Evolutionary conservation across 2,329 filamentous ascomycete species (phyloP).

Genomic region (Fusarium sp.): DNA sequence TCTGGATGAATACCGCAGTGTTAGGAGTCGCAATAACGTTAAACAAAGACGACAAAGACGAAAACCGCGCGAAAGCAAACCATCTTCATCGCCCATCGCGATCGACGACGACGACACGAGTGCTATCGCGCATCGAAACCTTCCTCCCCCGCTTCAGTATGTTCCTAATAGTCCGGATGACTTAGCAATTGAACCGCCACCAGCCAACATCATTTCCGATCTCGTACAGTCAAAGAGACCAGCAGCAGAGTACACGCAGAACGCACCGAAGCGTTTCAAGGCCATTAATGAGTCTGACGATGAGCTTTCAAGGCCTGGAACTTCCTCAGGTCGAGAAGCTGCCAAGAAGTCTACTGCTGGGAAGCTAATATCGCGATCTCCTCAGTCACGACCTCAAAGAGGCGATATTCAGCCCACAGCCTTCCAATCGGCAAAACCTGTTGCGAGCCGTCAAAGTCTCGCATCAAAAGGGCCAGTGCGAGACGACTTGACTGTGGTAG

Average conservation of each 20-base stretch:
- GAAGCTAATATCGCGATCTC: slow-evolving; percentile 14
- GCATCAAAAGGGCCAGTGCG: not conserved
- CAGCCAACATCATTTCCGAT: slow-evolving; percentile 44
- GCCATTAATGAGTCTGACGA: slow-evolving; percentile 45
- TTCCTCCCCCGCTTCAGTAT: slow-evolving; percentile 22
- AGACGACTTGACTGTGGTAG: slow-evolving; percentile 27
- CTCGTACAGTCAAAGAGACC: slow-evolving; percentile 20
- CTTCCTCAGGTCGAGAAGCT: slow-evolving; percentile 1
- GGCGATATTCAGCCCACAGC: slow-evolving; percentile 49
- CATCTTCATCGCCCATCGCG: slow-evolving; percentile 1
- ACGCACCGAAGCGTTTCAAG: slow-evolving; percentile 29
- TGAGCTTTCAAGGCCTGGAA: slow-evolving; percentile 43
- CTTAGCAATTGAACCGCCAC: slow-evolving; percentile 38
- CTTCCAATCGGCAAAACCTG: slow-evolving; percentile 16
- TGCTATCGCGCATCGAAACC: slow-evolving; percentile 30
- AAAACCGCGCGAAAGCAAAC: not conserved
- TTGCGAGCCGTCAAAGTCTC: not conserved
- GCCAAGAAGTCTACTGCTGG: slow-evolving; percentile 34
- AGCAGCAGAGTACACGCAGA: slow-evolving; percentile 15
- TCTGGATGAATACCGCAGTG: slow-evolving; percentile 42
- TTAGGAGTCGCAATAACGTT: slow-evolving; percentile 19
- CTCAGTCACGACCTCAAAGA: slow-evolving; percentile 21
- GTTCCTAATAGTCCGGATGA: slow-evolving; percentile 44
- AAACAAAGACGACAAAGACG: slow-evolving; percentile 20
- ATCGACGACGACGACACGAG: slow-evolving; percentile 30